Percentiles rank a stretch among this genome's conserved stretches.
phyloP scores from a whole-genome alignment of 1,284 basidiomycete species.

The Naganishia sp. region DNA sequence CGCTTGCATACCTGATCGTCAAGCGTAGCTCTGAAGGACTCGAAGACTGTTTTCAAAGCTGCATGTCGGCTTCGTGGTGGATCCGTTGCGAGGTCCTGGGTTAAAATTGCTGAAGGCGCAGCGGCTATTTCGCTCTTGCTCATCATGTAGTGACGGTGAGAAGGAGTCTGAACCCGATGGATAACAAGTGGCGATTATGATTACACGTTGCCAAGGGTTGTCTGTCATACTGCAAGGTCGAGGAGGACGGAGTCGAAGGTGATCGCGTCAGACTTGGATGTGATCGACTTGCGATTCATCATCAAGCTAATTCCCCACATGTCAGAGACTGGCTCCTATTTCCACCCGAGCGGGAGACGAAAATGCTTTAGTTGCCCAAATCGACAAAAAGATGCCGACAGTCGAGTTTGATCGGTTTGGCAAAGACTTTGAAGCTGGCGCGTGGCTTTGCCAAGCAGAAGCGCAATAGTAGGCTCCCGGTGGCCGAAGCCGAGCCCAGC shows the following conservation, averaged over 20 bases:
- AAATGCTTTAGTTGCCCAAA: no score
- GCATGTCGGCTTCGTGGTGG: neutral
- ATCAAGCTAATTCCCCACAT: neutral
- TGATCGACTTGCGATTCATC: slow-evolving; percentile 14
- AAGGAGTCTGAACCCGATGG: neutral
- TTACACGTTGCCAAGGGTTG: no score
- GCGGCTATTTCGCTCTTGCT: neutral
- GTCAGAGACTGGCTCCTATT: neutral
- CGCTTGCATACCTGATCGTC: slow-evolving; percentile 20
- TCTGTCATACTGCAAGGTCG: no score
- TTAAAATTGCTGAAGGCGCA: no score
- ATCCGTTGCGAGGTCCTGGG: neutral
- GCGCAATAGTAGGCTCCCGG: no score
- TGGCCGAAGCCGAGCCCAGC: neutral
- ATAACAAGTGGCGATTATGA: no score
- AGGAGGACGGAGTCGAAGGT: neutral
- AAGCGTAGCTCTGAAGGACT: slow-evolving; percentile 21
- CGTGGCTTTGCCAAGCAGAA: neutral
- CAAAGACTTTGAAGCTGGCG: neutral
- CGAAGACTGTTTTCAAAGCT: slow-evolving; percentile 13
- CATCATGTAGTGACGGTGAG: neutral
- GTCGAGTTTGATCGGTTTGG: neutral
- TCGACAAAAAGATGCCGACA: neutral
- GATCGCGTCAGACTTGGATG: neutral
- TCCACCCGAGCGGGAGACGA: neutral